phyloP scores from a whole-genome alignment of 2,329 filamentous ascomycete species.

The Trichoderma arundinaceum region DNA sequence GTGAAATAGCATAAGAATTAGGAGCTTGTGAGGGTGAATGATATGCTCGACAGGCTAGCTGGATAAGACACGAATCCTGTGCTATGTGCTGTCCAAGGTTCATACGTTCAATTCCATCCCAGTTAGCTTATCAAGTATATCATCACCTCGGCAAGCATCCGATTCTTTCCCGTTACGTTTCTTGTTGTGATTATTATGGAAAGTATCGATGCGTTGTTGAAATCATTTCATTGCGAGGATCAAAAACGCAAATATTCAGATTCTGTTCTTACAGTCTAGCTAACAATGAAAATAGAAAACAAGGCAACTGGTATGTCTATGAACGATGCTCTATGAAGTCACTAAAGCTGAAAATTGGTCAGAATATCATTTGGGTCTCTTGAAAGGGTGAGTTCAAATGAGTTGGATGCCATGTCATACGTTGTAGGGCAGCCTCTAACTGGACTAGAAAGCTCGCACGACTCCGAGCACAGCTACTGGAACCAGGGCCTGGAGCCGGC shows the following conservation, averaged over 20 bases:
- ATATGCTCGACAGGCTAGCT: not conserved
- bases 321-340: not conserved
- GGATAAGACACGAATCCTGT: not conserved
- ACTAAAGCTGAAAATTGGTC: conserved; percentile 33
- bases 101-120: not conserved
- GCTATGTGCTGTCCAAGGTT: not conserved
- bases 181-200: not conserved
- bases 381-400: conserved; percentile 81
- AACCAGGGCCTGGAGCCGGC: conserved; percentile 81
- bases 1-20: not conserved
- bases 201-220: not conserved
- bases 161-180: not conserved
- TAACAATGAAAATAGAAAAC: conserved; percentile 71
- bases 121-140: not conserved
- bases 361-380: conserved; percentile 98
- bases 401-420: not conserved
- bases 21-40: not conserved
- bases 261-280: conserved; percentile 33
- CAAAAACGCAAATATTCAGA: not conserved
- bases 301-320: conserved; percentile 87
- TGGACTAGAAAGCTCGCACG: conserved; percentile 84
- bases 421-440: conserved; percentile 30
- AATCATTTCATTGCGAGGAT: not conserved
- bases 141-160: not conserved
- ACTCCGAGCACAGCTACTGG: conserved; percentile 89